These are phyloP conservation scores for Didymella keratinophila DNA, from an alignment of 2,329 filamentous ascomycete genomes.

Conservation along the genomic window DNA sequence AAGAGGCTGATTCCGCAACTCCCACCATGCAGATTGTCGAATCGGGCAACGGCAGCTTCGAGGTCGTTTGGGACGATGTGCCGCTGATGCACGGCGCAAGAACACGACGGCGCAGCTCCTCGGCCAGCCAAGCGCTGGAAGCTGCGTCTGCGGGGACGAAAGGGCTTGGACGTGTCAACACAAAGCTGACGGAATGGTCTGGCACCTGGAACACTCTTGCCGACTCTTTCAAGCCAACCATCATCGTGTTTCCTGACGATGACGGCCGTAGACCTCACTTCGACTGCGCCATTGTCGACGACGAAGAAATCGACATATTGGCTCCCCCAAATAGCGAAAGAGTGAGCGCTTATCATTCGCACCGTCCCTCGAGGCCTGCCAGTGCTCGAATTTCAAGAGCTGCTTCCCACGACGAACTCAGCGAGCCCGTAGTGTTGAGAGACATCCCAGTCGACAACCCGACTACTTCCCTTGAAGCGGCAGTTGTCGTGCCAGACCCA, in stretches of 20 bases:
- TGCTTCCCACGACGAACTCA: constrained; percentile 23
- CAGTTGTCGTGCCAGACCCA: constrained; percentile 18
- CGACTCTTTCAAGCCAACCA: constrained; percentile 32
- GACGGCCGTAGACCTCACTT: constrained; percentile 21
- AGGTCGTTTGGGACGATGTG: constrained; percentile 45
- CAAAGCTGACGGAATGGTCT: constrained; percentile 43
- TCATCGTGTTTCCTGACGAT: constrained; percentile 42
- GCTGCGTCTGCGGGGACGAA: constrained; percentile 23
- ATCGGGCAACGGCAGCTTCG: constrained; percentile 37
- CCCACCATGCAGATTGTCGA: constrained; percentile 47
- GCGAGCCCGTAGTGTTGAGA: background rate
- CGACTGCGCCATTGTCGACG: constrained; percentile 29
- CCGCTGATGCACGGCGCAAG: constrained; percentile 21
- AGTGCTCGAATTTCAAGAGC: constrained; percentile 30
- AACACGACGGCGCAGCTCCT: constrained; percentile 26
- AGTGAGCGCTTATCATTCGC: constrained; percentile 34
- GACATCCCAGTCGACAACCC: background rate
- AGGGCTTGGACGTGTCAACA: constrained; percentile 42
- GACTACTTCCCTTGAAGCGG: background rate
- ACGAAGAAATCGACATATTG: constrained; percentile 32
- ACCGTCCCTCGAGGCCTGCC: constrained; percentile 27
- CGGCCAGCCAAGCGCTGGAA: constrained; percentile 31
- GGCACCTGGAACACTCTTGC: constrained; percentile 29
- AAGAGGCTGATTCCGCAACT: constrained; percentile 30
- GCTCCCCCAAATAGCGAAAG: constrained; percentile 44